Evolutionary conservation across 139 green algal genomes (phyloP).

Genomic region (Picochlorum sp.): DNA sequence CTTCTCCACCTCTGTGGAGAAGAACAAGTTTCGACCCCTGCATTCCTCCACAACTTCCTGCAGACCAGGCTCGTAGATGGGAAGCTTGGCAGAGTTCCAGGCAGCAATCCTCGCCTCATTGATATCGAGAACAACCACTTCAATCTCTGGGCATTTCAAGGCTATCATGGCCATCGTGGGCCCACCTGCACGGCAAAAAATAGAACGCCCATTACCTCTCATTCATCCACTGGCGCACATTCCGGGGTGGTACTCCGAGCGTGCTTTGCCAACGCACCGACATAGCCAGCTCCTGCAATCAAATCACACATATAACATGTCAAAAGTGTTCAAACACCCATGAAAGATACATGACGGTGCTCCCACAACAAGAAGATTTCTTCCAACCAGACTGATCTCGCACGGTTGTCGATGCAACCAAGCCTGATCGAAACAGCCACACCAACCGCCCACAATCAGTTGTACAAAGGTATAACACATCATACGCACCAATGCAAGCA

Average conservation of each 20-base stretch:
- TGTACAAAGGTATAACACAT: neutral
- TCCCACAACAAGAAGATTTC: neutral
- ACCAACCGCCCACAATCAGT: no score
- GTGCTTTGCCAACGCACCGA: neutral
- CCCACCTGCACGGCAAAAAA: slow-evolving; percentile 29
- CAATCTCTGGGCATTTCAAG: slow-evolving; percentile 88
- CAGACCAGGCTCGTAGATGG: slow-evolving; percentile 98
- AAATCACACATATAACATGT: neutral
- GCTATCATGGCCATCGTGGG: slow-evolving; percentile 85
- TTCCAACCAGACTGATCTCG: no score
- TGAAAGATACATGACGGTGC: neutral
- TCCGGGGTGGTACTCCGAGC: neutral
- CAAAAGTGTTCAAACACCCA: neutral
- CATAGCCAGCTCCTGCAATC: slow-evolving; percentile 1
- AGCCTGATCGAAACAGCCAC: no score
- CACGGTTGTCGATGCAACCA: no score
- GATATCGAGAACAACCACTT: slow-evolving; percentile 93
- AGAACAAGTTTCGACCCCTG: slow-evolving; percentile 92
- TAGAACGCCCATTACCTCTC: no score
- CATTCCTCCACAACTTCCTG: slow-evolving; percentile 79
- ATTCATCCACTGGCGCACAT: no score
- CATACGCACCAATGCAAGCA: slow-evolving; percentile 17
- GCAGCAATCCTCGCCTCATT: slow-evolving; percentile 72
- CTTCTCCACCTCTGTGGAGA: slow-evolving; percentile 89
- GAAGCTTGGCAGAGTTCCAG: slow-evolving; percentile 94